Base-by-base conservation (phyloP, 176 grass and related monocot species). In the Paspalum notatum region DNA sequence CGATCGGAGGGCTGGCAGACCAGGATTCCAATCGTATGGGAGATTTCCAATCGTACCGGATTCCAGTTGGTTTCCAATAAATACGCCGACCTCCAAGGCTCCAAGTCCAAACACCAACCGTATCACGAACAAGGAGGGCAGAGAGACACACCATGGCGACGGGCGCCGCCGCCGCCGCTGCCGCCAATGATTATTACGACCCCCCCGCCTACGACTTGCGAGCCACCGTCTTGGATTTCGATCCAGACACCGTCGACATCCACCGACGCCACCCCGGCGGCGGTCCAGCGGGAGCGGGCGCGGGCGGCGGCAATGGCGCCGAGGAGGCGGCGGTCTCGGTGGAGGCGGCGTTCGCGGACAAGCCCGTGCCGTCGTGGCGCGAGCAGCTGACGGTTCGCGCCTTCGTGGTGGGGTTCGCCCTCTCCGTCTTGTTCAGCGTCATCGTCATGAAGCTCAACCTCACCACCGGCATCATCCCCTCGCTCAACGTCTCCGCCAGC, bases 401-500 rank as follows among this genome's bases (percentile, higher is more conserved):
- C 44, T 78, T 97, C 60, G 80, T 91, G 21, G 88, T 93, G 18
- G 86, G 90, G 11, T 68, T 89, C 68, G 20, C 82, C 38, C 80
- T 97, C 20, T 47, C 86, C 39, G 10, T 89, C 61, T 27, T 97
- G 74, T 82, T 97, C 45, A 89, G 77, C 73, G 59, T 97, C 58
- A 93, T 91, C 67, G 88, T 93, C 4, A 97, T 97, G 91, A 97
- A 97, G 88, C 86, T 97, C n/a, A 87, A 73, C 85, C 93, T 97
- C 66, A 93, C 93, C 50, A 93, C 91, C 16, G 91, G 93, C 26
- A 80, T 97, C 83, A 87, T 97, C 80, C 93, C 91, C 5, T 97
- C 88, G 42, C 88, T 97, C 76, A 97, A 97, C 82, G 91, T 91
- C 72, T 85, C 93, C 0, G 87, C 93, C 20, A 88, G 93, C 62